Conservation (phyloP, 768 basidiomycete genomes). For the Mrakia blollopis region DNA sequence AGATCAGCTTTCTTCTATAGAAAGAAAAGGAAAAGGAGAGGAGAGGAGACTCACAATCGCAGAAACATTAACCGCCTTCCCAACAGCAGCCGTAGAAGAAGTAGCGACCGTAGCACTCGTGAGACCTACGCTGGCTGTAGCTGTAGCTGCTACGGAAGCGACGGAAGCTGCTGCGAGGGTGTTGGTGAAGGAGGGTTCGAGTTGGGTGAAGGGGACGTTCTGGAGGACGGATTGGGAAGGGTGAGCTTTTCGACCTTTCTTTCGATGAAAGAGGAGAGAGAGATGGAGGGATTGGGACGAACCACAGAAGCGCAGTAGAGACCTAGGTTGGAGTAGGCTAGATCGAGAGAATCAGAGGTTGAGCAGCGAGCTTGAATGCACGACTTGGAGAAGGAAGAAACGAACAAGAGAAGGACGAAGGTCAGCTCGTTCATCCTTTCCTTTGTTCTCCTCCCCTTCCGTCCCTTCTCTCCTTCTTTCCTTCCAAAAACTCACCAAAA, state of each 20-base stretch:
- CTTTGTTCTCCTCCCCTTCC: background rate
- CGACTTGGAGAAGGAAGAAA: background rate
- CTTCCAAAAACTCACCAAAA: constrained; percentile 18
- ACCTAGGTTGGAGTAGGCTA: constrained; percentile 19
- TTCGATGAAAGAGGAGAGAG: background rate
- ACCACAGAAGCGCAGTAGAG: constrained; percentile 23
- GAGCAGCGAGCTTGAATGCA: constrained; percentile 21
- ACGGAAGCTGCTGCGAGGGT: constrained; percentile 19
- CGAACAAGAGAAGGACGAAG: background rate
- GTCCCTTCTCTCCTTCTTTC: background rate
- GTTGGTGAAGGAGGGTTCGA: constrained; percentile 23
- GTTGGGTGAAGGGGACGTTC: too few relatives aligned
- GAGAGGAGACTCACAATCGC: constrained; percentile 18
- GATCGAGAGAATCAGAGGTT: background rate
- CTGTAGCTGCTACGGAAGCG: background rate
- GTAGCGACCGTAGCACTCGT: background rate
- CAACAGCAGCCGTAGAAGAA: background rate
- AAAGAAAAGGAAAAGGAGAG: background rate
- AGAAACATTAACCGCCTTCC: constrained; percentile 28
- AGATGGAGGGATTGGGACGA: background rate
- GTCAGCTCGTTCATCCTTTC: background rate
- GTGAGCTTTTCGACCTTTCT: background rate
- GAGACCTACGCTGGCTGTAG: background rate
- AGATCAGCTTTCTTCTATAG: too few relatives aligned
- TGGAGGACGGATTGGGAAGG: background rate